Evolutionary conservation across 305 asterid genomes (phyloP).

Genomic region (Coffea humblotiana): DNA sequence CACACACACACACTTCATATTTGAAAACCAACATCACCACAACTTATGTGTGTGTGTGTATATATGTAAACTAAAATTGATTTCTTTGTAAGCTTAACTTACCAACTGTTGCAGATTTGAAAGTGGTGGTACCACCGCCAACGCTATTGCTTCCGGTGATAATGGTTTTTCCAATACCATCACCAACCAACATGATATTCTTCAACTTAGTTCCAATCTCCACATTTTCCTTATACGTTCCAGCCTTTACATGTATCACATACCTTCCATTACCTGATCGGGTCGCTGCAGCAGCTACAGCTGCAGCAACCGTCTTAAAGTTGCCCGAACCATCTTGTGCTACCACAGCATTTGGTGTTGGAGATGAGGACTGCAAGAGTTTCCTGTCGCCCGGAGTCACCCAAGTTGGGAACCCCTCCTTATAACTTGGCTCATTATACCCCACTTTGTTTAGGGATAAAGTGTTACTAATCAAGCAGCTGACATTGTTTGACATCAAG

Average conservation of each 20-base stretch:
- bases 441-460: conserved; percentile 53
- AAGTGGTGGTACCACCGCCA: conserved; percentile 87
- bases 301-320: conserved; percentile 55
- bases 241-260: conserved; percentile 69
- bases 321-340: conserved; percentile 82
- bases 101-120: conserved; percentile 88
- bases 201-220: conserved; percentile 47
- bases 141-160: conserved; percentile 89
- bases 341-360: conserved; percentile 57
- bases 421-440: conserved; percentile 18
- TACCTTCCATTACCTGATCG: conserved; percentile 52
- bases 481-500: conserved; percentile 53
- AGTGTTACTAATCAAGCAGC: conserved; percentile 63
- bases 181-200: conserved; percentile 83
- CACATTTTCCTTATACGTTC: conserved; percentile 74
- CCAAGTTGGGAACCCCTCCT: conserved; percentile 66
- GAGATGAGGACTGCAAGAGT: conserved; percentile 45
- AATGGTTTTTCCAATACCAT: conserved; percentile 82
- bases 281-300: conserved; percentile 54
- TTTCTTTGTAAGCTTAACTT: conserved; percentile 21
- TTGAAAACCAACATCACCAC: too few relatives aligned
- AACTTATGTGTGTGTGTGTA: too few relatives aligned
- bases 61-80: background rate
- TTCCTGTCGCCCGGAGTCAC: conserved; percentile 57
- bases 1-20: too few relatives aligned